phyloP scores from a whole-genome alignment of 208 protist genomes.

The Phytomonas sp. region DNA sequence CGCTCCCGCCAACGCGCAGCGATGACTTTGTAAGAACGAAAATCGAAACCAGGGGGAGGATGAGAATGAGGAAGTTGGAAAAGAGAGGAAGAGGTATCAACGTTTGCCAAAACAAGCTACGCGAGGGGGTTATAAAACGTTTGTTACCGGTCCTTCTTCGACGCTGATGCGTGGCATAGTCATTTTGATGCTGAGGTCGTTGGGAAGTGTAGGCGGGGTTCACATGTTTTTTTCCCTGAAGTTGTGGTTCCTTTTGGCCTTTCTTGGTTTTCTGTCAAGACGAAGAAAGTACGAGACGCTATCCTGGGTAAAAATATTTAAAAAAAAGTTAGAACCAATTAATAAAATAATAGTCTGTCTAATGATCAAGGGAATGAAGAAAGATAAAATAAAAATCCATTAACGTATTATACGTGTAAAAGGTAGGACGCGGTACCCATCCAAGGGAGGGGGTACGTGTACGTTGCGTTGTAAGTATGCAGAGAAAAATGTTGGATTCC shows the following conservation, averaged over 20 bases:
- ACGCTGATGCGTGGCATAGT: neutral
- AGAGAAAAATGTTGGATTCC: neutral
- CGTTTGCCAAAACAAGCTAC: neutral
- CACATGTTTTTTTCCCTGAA: conserved; percentile 8
- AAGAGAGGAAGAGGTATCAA: neutral
- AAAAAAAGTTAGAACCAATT: conserved; percentile 5
- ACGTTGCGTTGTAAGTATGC: neutral
- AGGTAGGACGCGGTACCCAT: neutral
- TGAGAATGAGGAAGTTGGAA: neutral
- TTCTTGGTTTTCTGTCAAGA: neutral
- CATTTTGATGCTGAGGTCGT: neutral
- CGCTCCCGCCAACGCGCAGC: conserved; percentile 56
- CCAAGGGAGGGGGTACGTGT: neutral
- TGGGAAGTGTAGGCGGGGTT: neutral
- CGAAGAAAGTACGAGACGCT: neutral
- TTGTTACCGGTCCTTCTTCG: neutral
- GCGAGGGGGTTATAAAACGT: neutral
- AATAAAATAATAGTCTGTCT: conserved; percentile 1
- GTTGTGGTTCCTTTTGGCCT: conserved; percentile 9
- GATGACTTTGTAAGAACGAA: conserved; percentile 37
- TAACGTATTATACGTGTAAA: neutral
- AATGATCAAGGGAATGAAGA: neutral
- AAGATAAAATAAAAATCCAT: neutral
- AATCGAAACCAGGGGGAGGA: neutral
- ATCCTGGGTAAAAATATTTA: neutral